Base-by-base conservation (phyloP, 1,284 basidiomycete species). In the Puccinia novopanici region DNA sequence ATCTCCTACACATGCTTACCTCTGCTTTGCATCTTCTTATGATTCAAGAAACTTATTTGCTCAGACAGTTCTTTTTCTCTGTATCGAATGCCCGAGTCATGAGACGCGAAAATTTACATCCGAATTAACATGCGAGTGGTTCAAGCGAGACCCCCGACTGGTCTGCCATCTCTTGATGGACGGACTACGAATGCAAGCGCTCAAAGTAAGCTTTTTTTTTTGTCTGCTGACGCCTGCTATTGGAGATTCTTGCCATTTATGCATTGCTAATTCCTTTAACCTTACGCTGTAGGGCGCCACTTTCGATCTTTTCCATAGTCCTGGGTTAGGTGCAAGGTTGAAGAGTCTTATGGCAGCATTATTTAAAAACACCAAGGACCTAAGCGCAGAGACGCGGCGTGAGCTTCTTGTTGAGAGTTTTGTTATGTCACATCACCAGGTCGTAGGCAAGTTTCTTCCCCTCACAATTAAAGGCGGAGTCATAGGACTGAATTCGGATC, bases 1-100 rank as follows among this genome's bases (percentile, higher is more conserved):
- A 55, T 22, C 52, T 67, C n/a, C n/a, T 81, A 73, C 30, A 54
- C 65, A 30, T 50, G 30, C 61, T 59, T 15, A 30, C 15, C 37
- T 17, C 34, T 42, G 19, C 9, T 57, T 45, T n/a, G 40, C 17
- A 24, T 30, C 42, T 61, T 67, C 2, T 54, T 54, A 57, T 17
- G 48, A 63, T 65, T 50, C 75, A 50, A 73, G 82, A 5, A 80
- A 79, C 2, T 84, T 87, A 0, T 86, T 94, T 19, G 85, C 91
- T 0, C 88, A 90, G 74, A 87, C 88, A 0, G 85, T 90, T 0
- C 88, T 89, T 0, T 87, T 89, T 0, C 87, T 95, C 4, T 87
- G 95, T 54, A 87, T 89, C 3, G 96, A 96, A 85, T 94, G 96
- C 84, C 89, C 90, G 4, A 87, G 87, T 80, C 93, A 95, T 78